These are phyloP conservation scores for Vickermania spadyakhi DNA, from an alignment of 208 protist species.

Conservation along the genomic window DNA sequence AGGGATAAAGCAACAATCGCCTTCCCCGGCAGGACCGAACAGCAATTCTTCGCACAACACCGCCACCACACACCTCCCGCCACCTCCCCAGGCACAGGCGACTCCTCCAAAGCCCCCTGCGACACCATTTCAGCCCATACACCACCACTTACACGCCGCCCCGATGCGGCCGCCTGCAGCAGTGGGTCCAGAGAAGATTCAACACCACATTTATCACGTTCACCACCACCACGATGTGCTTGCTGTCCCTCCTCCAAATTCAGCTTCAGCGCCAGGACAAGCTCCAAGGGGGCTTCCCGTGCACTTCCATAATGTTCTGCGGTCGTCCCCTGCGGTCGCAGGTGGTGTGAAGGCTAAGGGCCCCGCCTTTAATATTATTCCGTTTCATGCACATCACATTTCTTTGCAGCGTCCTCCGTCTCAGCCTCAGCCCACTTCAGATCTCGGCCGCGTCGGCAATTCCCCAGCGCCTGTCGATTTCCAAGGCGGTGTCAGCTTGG, in stretches of 20 bases:
- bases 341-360: neutral
- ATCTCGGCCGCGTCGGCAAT: too few species aligned
- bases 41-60: neutral
- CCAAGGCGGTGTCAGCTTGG: neutral
- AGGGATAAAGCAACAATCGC: neutral
- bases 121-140: neutral
- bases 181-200: neutral
- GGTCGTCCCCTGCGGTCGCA: too few species aligned
- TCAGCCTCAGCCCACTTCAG: too few species aligned
- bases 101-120: neutral
- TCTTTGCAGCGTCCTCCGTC: neutral
- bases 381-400: neutral
- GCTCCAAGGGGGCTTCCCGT: too few species aligned
- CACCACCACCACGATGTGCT: too few species aligned
- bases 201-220: neutral
- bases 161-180: neutral
- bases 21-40: neutral
- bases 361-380: neutral
- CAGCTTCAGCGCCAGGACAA: too few species aligned
- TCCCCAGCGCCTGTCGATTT: neutral
- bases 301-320: too few species aligned
- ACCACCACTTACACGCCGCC: neutral
- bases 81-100: neutral
- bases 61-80: neutral
- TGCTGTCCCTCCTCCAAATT: too few species aligned